Conservation (phyloP, 257 asterid genomes). For the Nicotiana noctiflora region DNA sequence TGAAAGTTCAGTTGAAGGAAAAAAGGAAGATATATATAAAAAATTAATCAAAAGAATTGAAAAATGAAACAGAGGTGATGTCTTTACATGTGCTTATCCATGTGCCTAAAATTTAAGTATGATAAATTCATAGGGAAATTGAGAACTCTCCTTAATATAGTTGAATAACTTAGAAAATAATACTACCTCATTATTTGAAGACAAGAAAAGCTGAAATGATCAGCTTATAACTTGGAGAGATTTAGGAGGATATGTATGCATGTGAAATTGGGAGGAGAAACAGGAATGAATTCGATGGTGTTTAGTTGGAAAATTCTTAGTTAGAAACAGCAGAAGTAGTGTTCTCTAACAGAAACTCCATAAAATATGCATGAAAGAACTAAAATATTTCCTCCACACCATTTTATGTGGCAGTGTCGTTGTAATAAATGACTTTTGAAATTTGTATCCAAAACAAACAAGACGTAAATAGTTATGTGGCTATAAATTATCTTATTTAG, state of each 20-base stretch:
- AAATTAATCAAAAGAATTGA: not conserved
- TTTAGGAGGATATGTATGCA: not conserved
- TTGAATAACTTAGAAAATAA: too few species aligned
- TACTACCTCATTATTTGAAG: conserved; percentile 1
- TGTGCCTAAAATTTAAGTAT: not conserved
- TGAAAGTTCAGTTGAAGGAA: not conserved
- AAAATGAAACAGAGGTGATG: not conserved
- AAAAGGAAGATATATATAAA: not conserved
- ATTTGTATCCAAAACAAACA: too few species aligned
- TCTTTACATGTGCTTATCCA: not conserved
- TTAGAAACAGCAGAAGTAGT: not conserved
- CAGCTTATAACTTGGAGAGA: not conserved
- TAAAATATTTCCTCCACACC: not conserved
- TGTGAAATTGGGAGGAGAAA: not conserved
- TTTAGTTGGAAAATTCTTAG: not conserved
- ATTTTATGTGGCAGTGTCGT: too few species aligned
- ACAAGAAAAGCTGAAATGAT: not conserved
- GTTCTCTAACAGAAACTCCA: not conserved
- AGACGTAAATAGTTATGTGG: too few species aligned
- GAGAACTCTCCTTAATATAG: too few species aligned
- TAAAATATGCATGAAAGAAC: not conserved
- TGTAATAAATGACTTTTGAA: too few species aligned
- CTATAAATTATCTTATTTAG: too few species aligned
- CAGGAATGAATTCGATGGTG: not conserved
- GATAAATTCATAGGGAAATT: not conserved